Conservation (phyloP, 2,329 filamentous ascomycete genomes). For the Aureobasidium vineae region DNA sequence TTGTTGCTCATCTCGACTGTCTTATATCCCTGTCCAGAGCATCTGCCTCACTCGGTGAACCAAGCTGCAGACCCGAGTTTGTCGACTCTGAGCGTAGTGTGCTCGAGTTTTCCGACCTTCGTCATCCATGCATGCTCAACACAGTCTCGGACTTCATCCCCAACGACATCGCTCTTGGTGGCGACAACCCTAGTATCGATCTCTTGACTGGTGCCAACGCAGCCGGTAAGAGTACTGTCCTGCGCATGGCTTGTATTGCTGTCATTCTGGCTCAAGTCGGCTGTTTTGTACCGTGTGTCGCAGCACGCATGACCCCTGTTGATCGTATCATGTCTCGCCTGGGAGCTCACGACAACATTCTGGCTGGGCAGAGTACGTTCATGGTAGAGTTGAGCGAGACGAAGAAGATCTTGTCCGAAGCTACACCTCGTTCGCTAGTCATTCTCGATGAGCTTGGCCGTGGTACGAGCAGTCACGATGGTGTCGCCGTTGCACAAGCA, state of each 20-base stretch:
- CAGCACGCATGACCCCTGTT: constrained; percentile 80
- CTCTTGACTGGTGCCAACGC: constrained; percentile 95
- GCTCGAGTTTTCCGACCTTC: constrained; percentile 87
- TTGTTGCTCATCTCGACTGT: constrained; percentile 91
- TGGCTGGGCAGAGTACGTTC: constrained; percentile 95
- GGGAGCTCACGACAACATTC: constrained; percentile 98
- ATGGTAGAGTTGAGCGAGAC: constrained; percentile 97
- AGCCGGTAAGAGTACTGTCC: constrained; percentile 92
- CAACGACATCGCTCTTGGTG: constrained; percentile 86
- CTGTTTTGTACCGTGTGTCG: constrained; percentile 82
- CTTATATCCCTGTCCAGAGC: constrained; percentile 89
- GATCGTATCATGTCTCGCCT: constrained; percentile 99
- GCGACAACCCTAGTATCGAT: constrained; percentile 76
- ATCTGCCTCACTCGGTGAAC: constrained; percentile 77
- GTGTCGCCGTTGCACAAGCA: constrained; percentile 92
- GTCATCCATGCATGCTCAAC: constrained; percentile 91
- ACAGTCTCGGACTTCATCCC: constrained; percentile 93
- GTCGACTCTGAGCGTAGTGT: constrained; percentile 70
- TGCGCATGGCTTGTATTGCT: constrained; percentile 94
- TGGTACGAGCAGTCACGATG: constrained; percentile 92
- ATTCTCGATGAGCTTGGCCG: constrained; percentile 96
- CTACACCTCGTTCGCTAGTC: constrained; percentile 88
- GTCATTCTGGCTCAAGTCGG: constrained; percentile 98
- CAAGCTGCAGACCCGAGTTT: constrained; percentile 85
- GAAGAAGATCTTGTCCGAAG: constrained; percentile 95